Conservation (phyloP, 345 rosid genomes). For the Draba incana region DNA sequence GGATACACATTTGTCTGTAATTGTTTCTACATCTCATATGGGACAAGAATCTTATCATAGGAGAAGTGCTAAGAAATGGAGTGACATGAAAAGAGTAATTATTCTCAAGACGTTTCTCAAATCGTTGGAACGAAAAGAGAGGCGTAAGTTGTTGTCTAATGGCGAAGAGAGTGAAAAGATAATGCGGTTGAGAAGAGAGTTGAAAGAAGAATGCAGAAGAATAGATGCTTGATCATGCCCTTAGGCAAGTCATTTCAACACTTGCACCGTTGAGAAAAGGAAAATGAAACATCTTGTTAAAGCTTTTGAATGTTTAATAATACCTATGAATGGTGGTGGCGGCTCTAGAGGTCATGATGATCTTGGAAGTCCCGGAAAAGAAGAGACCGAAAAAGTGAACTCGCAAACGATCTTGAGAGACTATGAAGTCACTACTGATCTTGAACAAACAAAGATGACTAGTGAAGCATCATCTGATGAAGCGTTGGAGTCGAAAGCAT, state of each 20-base stretch:
- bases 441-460: constrained; percentile 31
- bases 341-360: constrained; percentile 25
- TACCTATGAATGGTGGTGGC: constrained; percentile 33
- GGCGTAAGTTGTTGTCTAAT: constrained; percentile 39
- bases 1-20: constrained; percentile 44
- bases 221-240: constrained; percentile 98
- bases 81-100: constrained; percentile 69
- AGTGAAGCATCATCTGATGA: constrained; percentile 6
- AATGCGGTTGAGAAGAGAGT: constrained; percentile 61
- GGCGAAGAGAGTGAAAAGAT: constrained; percentile 55
- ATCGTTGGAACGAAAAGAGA: constrained; percentile 61
- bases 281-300: constrained; percentile 82
- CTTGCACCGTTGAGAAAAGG: constrained; percentile 70
- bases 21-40: constrained; percentile 34
- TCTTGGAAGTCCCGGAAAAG: constrained; percentile 25
- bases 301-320: constrained; percentile 75
- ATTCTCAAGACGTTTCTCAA: constrained; percentile 80
- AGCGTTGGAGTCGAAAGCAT: constrained; percentile 25
- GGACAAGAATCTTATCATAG: constrained; percentile 29
- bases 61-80: constrained; percentile 68
- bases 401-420: constrained; percentile 1
- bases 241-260: constrained; percentile 69
- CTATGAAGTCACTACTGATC: neutral
- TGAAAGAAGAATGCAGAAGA: constrained; percentile 70
- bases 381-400: constrained; percentile 12